Evolutionary conservation across 768 basidiomycete genomes (phyloP), one percentile per base, ranked within the genome.

Genomic region (Suillus weaverae): DNA sequence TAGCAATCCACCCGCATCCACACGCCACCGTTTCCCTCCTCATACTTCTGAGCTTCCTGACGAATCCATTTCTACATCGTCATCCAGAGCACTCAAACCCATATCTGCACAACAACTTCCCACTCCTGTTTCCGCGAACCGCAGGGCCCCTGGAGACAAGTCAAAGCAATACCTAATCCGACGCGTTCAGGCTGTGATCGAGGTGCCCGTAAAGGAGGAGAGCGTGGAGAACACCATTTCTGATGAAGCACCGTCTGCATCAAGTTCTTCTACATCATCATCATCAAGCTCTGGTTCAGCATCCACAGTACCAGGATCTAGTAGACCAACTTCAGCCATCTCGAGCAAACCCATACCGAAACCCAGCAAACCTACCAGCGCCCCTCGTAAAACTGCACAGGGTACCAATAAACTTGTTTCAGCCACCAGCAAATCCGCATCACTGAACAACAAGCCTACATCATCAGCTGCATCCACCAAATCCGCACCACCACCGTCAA

Each of bases 131-230:
- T 77, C 75, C 4, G 75, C 72, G 66, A 72, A 73, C 55, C 76
- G 46, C 56, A 32, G 67, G 57, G 54, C 54, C 66, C 5, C 51
- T 51, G 26, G 61, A 65, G 50, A 72, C 62, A 32, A 35, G 66
- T n/a, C 30, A 67, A 38, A 69, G 67, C 73, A 75, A 30, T 53
- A 70, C 22, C 43, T 91, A 18, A 80, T 91, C 48, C 84, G 90
- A 26, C 85, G 87, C 39, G 90, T 91, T 9, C 84, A 86, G 26
- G 87, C 90, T 33, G 72, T 81, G 3, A 72, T 84, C 7, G 80
- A 90, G 22, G 77, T 90, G 1, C 79, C 83, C 39, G 84, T 91
- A 43, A 91, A 91, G 69, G 82, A 82, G 62, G 89, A 91, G 73
- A 86, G 85, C 4, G 78, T 77, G 2, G 79, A 81, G 4, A 77